Base-by-base conservation (phyloP, 2,329 filamentous ascomycete species). In the Aspergillus udagawae region DNA sequence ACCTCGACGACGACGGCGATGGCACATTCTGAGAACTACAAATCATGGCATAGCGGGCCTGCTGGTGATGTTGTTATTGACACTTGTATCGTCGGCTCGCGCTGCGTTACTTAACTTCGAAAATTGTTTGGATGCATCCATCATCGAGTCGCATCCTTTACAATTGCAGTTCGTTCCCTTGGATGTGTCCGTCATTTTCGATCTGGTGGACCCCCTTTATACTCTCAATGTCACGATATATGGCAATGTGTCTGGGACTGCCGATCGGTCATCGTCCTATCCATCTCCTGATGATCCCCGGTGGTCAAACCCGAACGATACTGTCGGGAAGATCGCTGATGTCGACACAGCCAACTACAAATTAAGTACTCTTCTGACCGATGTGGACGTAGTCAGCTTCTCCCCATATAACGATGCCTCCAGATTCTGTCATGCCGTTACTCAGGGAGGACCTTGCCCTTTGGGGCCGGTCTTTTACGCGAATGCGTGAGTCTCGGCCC, bases 241-340 rank as follows among this genome's bases (percentile, higher is more conserved):
- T 79, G 93, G 92, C 52, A 97, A 97, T 74, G 91, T 97, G 29
- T 90, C 88, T 8, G 94, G 94, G 49, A 85, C 87, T 52, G 80
- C 83, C 2, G 69, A 75, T 55, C 58, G 60, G 27, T 59, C 60
- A 12, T 77, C 79, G n/a, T 59, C 74, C 2, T 83, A 91, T 53
- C 91, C 91, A 35, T 67, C 83, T 0, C 74, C 82, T 20, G 73
- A 82, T 65, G 82, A 85, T 68, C 73, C 83, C 0, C 76, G 79
- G 49, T 91, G 91, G 90, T 71, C 64, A 2, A 79, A 94, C 68
- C 69, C 79, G 1, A 83, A 82, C 38, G 70, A 80, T 51, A 86
- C 82, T 0, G 78, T 85, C 54, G 91, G 92, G 69, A 97, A 97
- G 80, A 96, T 97, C 58, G 74, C 85, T 51, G 79, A 88, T 63